Conservation (phyloP, 108 stramenopile species). For the Discostella stelligeroides region DNA sequence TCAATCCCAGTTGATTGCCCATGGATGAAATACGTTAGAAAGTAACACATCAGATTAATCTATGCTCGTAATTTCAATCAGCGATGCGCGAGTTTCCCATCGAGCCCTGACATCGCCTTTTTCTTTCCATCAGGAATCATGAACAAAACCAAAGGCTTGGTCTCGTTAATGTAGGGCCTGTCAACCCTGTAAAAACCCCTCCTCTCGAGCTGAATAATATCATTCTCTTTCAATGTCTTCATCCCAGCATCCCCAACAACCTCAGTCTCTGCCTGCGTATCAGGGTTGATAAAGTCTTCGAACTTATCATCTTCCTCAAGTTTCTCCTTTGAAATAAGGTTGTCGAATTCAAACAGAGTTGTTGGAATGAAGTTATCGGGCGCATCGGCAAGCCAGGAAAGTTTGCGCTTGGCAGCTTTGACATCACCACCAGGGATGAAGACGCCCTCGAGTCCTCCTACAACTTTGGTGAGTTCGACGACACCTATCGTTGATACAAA, state of each 20-base stretch:
- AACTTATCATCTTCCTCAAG: conserved; percentile 96
- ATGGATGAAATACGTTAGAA: no score
- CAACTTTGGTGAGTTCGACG: conserved; percentile 84
- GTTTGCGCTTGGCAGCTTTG: conserved; percentile 91
- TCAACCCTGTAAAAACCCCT: conserved; percentile 97
- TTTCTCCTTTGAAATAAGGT: conserved; percentile 94
- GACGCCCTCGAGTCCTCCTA: conserved; percentile 76
- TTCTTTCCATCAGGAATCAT: conserved; percentile 98
- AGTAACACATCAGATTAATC: no score
- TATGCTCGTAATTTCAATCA: conserved; percentile 32
- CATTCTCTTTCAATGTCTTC: conserved; percentile 78
- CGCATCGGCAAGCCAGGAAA: conserved; percentile 91
- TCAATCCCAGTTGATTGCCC: conserved; percentile 22
- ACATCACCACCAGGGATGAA: conserved; percentile 89
- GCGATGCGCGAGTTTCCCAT: conserved; percentile 87
- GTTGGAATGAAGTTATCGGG: conserved; percentile 50
- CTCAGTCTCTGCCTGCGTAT: conserved; percentile 79
- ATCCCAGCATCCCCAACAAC: conserved; percentile 85
- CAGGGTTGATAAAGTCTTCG: conserved; percentile 92
- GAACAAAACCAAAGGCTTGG: conserved; percentile 89
- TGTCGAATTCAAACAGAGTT: conserved; percentile 94
- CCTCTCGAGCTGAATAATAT: conserved; percentile 97
- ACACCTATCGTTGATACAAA: conserved; percentile 48
- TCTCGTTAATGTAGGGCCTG: conserved; percentile 78
- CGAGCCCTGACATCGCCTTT: conserved; percentile 94